A percentile compares a stretch with the other conserved stretches of the same genome.
These are phyloP conservation scores for Dactylellina haptotyla DNA, from an alignment of 2,329 filamentous ascomycete species.

Conservation along the genomic window DNA sequence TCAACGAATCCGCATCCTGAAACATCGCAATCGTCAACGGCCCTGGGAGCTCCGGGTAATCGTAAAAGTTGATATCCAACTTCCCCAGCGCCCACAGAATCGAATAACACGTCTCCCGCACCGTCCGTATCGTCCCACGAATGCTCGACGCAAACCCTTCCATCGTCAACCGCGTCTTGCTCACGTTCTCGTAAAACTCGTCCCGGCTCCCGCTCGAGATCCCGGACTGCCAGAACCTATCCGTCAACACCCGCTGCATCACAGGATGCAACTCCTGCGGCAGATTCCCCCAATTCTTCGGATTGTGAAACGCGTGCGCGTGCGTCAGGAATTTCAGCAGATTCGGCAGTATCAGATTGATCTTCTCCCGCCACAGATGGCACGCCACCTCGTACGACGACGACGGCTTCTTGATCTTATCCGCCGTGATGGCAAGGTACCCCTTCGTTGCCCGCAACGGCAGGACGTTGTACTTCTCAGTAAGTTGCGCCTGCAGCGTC, in stretches of 20 bases:
- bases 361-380: slow-evolving; percentile 83
- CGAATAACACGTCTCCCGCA: slow-evolving; percentile 92
- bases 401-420: slow-evolving; percentile 80
- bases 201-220: slow-evolving; percentile 96
- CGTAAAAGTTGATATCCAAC: slow-evolving; percentile 87
- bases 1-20: slow-evolving; percentile 80
- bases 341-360: slow-evolving; percentile 84
- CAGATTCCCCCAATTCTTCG: slow-evolving; percentile 81
- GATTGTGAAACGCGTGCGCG: slow-evolving; percentile 90
- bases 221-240: slow-evolving; percentile 97
- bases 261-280: slow-evolving; percentile 79
- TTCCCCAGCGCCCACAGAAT: slow-evolving; percentile 93
- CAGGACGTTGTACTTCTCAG: slow-evolving; percentile 77
- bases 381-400: slow-evolving; percentile 79
- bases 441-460: slow-evolving; percentile 89
- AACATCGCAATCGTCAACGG: slow-evolving; percentile 87
- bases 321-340: slow-evolving; percentile 86
- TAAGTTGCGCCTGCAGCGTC: slow-evolving; percentile 79
- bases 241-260: slow-evolving; percentile 84
- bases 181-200: slow-evolving; percentile 92
- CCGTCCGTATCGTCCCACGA: slow-evolving; percentile 84
- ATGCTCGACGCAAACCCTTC: slow-evolving; percentile 96
- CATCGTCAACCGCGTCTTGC: slow-evolving; percentile 85
- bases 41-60: slow-evolving; percentile 82
- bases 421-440: slow-evolving; percentile 89